Conservation (phyloP, 2,329 filamentous ascomycete genomes). For the Hymenoscyphus scutula region DNA sequence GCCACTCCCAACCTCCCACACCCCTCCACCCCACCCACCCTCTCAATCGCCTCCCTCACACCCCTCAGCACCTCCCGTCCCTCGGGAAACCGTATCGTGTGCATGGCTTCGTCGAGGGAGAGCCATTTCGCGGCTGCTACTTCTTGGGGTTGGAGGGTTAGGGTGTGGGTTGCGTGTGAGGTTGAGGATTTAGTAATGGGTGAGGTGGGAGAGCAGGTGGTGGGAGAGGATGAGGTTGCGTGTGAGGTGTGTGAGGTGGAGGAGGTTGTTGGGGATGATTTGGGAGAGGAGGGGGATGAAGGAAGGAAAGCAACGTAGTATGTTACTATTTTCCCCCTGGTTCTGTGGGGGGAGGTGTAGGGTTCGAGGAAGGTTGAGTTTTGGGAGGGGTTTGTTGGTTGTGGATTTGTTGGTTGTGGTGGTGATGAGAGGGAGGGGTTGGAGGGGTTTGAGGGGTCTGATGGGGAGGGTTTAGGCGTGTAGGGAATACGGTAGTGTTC, state of each 20-base stretch:
- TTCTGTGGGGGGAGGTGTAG: constrained; percentile 19
- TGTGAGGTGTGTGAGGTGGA: too few relatives aligned
- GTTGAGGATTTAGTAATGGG: too few relatives aligned
- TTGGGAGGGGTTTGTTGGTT: background rate
- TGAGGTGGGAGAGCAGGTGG: too few relatives aligned
- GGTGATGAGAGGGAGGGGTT: background rate
- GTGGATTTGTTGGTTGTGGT: background rate
- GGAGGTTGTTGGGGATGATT: too few relatives aligned
- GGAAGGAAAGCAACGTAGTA: constrained; percentile 14
- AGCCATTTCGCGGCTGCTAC: constrained; percentile 23
- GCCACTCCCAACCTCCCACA: background rate
- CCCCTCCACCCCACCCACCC: background rate
- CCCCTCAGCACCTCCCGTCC: constrained; percentile 17
- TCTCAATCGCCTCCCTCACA: background rate
- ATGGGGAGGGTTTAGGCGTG: too few relatives aligned
- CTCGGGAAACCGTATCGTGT: constrained; percentile 18
- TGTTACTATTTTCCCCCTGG: constrained; percentile 21
- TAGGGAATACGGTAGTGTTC: too few relatives aligned
- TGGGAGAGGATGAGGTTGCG: too few relatives aligned
- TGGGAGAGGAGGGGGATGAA: too few relatives aligned
- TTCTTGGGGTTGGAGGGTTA: constrained; percentile 24
- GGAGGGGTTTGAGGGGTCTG: background rate
- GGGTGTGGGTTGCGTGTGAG: constrained; percentile 15
- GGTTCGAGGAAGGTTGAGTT: constrained; percentile 6
- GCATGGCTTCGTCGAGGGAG: constrained; percentile 19